A percentile compares a stretch with the other conserved stretches of the same genome.
These are phyloP conservation scores for Ophioceras dolichostomum DNA, from an alignment of 2,329 filamentous ascomycete genomes.

Conservation along the genomic window DNA sequence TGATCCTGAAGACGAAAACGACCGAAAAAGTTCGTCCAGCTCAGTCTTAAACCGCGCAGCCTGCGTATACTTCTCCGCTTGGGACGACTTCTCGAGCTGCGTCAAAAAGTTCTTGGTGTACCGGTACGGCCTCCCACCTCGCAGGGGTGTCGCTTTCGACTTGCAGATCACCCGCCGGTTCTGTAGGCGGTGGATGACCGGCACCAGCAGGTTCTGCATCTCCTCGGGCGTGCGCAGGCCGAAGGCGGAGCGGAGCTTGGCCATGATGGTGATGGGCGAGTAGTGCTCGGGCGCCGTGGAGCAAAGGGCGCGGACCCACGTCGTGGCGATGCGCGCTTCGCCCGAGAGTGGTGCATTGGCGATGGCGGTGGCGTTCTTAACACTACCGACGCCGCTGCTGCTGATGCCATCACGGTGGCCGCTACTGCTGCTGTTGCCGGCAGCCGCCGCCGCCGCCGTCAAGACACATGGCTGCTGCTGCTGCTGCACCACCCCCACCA, in stretches of 20 bases:
- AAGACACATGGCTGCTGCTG: too few relatives aligned
- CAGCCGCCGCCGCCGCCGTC: too few relatives aligned
- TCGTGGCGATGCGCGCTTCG: conserved; percentile 29
- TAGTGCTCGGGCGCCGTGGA: conserved; percentile 38
- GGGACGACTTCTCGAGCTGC: conserved; percentile 42
- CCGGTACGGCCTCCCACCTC: conserved; percentile 48
- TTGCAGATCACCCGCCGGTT: conserved; percentile 43
- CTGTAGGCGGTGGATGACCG: conserved; percentile 35
- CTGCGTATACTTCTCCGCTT: conserved; percentile 40
- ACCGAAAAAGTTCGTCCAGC: conserved; percentile 43
- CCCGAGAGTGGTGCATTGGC: conserved; percentile 3
- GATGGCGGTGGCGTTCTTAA: too few relatives aligned
- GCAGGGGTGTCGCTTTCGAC: conserved; percentile 43
- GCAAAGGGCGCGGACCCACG: conserved; percentile 48
- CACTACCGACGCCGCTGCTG: neutral
- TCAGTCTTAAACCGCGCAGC: conserved; percentile 46
- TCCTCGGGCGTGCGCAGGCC: conserved; percentile 16
- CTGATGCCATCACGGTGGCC: neutral
- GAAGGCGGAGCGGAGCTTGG: conserved; percentile 40
- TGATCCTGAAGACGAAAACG: too few relatives aligned
- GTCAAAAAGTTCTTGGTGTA: conserved; percentile 47
- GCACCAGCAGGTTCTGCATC: conserved; percentile 31
- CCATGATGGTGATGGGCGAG: conserved; percentile 31
- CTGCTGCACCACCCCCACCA: neutral
- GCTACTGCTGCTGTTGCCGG: too few relatives aligned